These are phyloP conservation scores for Sarcomyxa edulis DNA, from an alignment of 768 basidiomycete genomes.

Conservation along the genomic window DNA sequence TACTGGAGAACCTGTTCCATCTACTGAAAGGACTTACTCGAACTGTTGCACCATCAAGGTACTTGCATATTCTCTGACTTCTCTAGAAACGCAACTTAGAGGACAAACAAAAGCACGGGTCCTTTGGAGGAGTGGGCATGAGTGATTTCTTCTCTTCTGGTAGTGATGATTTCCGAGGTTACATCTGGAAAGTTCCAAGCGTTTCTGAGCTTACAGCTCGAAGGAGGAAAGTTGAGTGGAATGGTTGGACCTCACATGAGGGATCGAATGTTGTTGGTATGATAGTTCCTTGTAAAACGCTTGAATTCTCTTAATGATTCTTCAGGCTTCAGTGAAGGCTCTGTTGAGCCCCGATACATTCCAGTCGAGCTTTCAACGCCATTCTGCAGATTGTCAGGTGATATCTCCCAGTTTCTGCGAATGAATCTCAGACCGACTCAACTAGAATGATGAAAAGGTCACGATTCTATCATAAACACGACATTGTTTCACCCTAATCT, in stretches of 20 bases:
- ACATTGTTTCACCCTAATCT: conserved; percentile 67
- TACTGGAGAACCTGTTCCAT: conserved; percentile 43
- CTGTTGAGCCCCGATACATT: conserved; percentile 38
- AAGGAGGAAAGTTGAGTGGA: conserved; percentile 38
- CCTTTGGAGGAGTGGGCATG: conserved; percentile 63
- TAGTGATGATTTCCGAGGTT: conserved; percentile 78
- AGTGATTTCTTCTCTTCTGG: conserved; percentile 68
- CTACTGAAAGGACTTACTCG: conserved; percentile 49
- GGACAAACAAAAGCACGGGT: conserved; percentile 50
- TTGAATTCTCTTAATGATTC: background rate
- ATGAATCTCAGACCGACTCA: background rate
- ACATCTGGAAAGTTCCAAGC: conserved; percentile 73
- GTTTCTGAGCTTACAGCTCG: conserved; percentile 33
- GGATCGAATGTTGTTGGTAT: conserved; percentile 32
- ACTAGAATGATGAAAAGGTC: conserved; percentile 34
- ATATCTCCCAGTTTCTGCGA: background rate
- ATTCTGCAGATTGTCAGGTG: conserved; percentile 54
- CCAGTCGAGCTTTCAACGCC: conserved; percentile 64
- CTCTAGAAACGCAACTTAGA: background rate
- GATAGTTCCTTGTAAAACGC: conserved; percentile 6
- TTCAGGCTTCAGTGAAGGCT: conserved; percentile 42
- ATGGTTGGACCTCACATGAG: conserved; percentile 39
- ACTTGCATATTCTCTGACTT: conserved; percentile 6
- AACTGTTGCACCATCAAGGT: conserved; percentile 83
- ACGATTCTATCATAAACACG: conserved; percentile 75